A percentile compares a stretch with the other conserved stretches of the same genome.
phyloP scores from a whole-genome alignment of 129 eudicot species.

The Flaveria robusta region DNA sequence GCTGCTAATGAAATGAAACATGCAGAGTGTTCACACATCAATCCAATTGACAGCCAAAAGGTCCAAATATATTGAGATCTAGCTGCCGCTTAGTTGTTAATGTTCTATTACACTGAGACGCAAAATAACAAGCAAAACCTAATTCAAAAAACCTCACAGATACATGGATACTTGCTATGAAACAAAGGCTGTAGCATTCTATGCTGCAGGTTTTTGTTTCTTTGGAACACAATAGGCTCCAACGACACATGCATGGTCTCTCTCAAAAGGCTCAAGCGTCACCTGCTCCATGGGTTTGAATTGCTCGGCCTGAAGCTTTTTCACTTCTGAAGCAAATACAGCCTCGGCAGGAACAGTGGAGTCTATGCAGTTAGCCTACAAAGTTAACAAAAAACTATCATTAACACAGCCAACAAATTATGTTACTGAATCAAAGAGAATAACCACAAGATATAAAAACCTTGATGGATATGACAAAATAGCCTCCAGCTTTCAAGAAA shows the following conservation, averaged over 20 bases:
- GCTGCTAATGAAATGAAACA: too few relatives aligned
- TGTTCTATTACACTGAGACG: not conserved
- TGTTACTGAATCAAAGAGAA: too few relatives aligned
- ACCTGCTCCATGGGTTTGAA: slow-evolving; percentile 76
- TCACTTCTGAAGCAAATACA: slow-evolving; percentile 80
- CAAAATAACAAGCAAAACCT: not conserved
- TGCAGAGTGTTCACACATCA: too few relatives aligned
- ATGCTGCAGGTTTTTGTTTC: slow-evolving; percentile 62
- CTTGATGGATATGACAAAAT: slow-evolving; percentile 86
- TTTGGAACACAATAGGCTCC: slow-evolving; percentile 71
- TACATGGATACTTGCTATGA: not conserved
- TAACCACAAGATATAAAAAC: slow-evolving; percentile 29
- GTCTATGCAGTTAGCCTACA: slow-evolving; percentile 84
- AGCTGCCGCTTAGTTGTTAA: not conserved
- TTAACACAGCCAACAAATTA: not conserved
- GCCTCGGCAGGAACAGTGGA: slow-evolving; percentile 82
- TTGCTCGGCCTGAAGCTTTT: slow-evolving; percentile 70
- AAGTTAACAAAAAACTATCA: not conserved
- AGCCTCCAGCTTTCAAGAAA: slow-evolving; percentile 83
- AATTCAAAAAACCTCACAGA: not conserved
- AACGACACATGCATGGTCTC: slow-evolving; percentile 81
- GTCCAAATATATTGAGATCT: not conserved
- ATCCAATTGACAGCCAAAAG: too few relatives aligned
- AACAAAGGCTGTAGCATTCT: slow-evolving; percentile 4
- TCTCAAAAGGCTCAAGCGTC: slow-evolving; percentile 70